These are phyloP conservation scores for Erythrobasidium hasegawianum DNA, from an alignment of 1,284 basidiomycete genomes.

Conservation along the genomic window DNA sequence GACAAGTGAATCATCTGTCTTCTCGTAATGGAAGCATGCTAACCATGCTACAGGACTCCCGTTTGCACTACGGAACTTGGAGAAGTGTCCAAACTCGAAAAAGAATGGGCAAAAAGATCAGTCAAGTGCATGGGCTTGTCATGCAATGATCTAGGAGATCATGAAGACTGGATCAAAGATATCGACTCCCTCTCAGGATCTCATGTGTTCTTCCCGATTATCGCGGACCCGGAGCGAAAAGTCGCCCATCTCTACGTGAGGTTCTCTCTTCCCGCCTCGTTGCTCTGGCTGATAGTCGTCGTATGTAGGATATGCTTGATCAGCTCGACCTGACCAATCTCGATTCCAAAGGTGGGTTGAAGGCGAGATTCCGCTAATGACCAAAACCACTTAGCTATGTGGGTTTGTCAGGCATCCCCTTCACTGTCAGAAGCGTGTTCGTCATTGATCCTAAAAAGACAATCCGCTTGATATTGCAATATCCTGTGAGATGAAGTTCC, in stretches of 20 bases:
- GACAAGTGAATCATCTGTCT: constrained; percentile 56
- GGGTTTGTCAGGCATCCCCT: constrained; percentile 51
- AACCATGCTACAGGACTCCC: constrained; percentile 2
- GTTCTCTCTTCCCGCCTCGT: too few species aligned
- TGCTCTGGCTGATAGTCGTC: too few species aligned
- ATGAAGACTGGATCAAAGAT: constrained; percentile 86
- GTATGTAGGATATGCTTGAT: constrained; percentile 98
- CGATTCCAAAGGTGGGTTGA: constrained; percentile 68
- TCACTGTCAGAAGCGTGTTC: constrained; percentile 89
- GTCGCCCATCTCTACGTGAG: constrained; percentile 61
- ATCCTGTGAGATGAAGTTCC: constrained; percentile 60
- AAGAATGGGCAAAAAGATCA: constrained; percentile 78
- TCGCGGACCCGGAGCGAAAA: constrained; percentile 84
- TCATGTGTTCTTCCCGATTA: constrained; percentile 86
- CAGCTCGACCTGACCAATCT: constrained; percentile 90
- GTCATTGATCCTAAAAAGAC: constrained; percentile 87
- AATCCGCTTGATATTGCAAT: constrained; percentile 83
- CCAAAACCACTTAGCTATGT: too few species aligned
- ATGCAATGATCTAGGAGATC: constrained; percentile 79
- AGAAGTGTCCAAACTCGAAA: constrained; percentile 80
- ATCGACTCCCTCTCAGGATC: constrained; percentile 65
- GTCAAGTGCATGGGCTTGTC: constrained; percentile 94
- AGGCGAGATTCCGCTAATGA: too few species aligned
- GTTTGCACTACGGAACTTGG: constrained; percentile 82
- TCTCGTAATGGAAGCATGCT: constrained; percentile 50